A percentile compares a stretch with the other conserved stretches of the same genome.
Evolutionary conservation across 805 yeast species (phyloP).

Genomic region (Kuraishia ogatae): DNA sequence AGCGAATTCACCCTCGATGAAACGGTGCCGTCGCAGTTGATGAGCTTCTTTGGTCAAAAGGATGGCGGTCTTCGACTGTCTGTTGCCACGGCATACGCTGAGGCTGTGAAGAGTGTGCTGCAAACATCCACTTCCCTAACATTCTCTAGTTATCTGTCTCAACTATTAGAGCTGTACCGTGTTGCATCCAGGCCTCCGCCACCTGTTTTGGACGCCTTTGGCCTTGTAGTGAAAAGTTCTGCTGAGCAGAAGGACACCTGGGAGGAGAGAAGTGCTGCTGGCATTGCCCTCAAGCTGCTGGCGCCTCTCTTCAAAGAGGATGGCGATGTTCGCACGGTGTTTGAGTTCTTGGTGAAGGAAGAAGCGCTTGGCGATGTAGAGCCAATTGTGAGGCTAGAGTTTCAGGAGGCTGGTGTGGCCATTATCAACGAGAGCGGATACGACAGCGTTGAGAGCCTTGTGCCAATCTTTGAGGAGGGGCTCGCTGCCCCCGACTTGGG

Average conservation of each 20-base stretch:
- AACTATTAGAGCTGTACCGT: constrained; percentile 46
- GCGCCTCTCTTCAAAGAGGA: constrained; percentile 35
- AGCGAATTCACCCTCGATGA: constrained; percentile 41
- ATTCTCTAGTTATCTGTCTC: constrained; percentile 27
- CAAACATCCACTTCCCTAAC: constrained; percentile 15
- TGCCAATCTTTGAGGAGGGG: constrained; percentile 73
- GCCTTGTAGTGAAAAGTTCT: constrained; percentile 59
- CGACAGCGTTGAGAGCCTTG: constrained; percentile 56
- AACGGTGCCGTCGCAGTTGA: constrained; percentile 36
- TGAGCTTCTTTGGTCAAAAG: constrained; percentile 37
- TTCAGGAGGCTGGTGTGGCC: constrained; percentile 83
- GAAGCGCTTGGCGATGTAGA: constrained; percentile 72
- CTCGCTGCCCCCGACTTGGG: constrained; percentile 42
- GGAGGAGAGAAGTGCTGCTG: constrained; percentile 81
- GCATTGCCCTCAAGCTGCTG: constrained; percentile 52
- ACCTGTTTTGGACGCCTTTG: constrained; percentile 72
- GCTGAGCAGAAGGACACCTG: constrained; percentile 64
- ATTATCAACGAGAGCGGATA: constrained; percentile 63
- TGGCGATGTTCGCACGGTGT: constrained; percentile 40
- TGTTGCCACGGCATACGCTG: constrained; percentile 60
- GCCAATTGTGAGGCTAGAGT: constrained; percentile 63
- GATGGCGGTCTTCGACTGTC: constrained; percentile 69
- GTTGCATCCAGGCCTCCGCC: constrained; percentile 63
- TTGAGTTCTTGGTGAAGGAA: constrained; percentile 52
- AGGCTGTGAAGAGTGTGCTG: constrained; percentile 33